Base-by-base conservation (phyloP, 2,329 filamentous ascomycete genomes). In the Simplicillium sp. region DNA sequence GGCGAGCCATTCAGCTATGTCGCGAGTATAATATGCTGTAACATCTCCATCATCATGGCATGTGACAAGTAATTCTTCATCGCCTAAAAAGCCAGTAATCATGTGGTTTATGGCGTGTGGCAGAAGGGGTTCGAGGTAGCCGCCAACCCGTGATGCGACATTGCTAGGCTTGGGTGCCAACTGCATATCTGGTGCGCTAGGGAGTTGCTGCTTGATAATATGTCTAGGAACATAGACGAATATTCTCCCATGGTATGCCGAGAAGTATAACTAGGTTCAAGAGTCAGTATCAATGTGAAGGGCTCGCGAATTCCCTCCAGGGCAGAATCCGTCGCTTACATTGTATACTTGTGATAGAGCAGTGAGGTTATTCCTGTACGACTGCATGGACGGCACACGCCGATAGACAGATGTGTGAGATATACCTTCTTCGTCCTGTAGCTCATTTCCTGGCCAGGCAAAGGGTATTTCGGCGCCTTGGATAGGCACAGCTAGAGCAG, bases 31-130 rank as follows among this genome's bases (percentile, higher is more conserved):
- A 57, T 84, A 89, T 7, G 75, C 82, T 36, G 78, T 65, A 3
- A 88, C 73, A 54, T 90, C 85, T 7, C 86, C 86, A 46, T 87
- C 83, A 50, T 90, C 86, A 43, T 76, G 86, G 29, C 69, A 73
- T 34, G 80, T 62, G 4, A 87, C 58, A 5, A 90, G 49, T 25
- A 88, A 73, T 57, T 92, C 86, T 38, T 83, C 66, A 7, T 70
- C 62, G 0, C 86, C 86, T 11, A 90, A 61, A 36, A 83, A 73
- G 13, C 82, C 82, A 18, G 84, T 70, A 11, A 82, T 66, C 13
- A 89, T 62, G 47, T 82, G 75, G 52, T 89, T 90, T 37, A 85
- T 70, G 25, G 72, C 68, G 55, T 89, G 83, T 1, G 74, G 70
- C 7, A 62, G 60, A 1, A 39, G 18, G 1, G 44, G 45, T 42